Evolutionary conservation across 2,329 filamentous ascomycete species (phyloP).

Genomic region (Colletotrichum sidae): DNA sequence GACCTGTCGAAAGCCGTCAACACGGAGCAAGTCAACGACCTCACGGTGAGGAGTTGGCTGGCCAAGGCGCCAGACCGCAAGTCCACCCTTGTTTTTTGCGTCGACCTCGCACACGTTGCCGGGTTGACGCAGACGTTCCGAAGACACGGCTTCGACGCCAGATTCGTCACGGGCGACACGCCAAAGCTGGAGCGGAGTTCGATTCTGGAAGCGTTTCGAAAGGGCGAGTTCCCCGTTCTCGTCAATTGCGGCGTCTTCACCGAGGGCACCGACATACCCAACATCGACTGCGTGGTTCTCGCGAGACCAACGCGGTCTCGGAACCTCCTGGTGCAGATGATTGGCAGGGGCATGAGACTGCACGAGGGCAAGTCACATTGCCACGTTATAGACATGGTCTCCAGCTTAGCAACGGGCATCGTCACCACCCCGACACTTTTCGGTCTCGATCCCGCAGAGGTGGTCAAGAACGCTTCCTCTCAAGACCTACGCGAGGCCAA

Average conservation of each 20-base stretch:
- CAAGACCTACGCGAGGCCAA: conserved; percentile 70
- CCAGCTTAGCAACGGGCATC: conserved; percentile 84
- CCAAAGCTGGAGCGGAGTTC: conserved; percentile 74
- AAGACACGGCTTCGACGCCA: conserved; percentile 81
- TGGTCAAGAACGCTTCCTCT: conserved; percentile 76
- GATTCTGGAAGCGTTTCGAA: conserved; percentile 80
- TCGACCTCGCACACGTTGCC: conserved; percentile 85
- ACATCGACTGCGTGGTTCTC: conserved; percentile 92
- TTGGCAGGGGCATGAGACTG: conserved; percentile 90
- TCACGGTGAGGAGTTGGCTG: conserved; percentile 89
- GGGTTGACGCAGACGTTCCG: conserved; percentile 83
- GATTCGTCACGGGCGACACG: conserved; percentile 88
- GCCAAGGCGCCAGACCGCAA: conserved; percentile 78
- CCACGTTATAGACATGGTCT: conserved; percentile 96
- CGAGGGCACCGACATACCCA: conserved; percentile 97
- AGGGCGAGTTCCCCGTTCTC: conserved; percentile 83
- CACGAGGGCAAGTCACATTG: conserved; percentile 86
- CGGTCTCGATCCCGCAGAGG: conserved; percentile 84
- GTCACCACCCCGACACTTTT: conserved; percentile 93
- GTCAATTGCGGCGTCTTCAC: conserved; percentile 97
- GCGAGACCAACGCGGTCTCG: conserved; percentile 89
- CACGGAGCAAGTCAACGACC: conserved; percentile 81
- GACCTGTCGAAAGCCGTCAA: conserved; percentile 89
- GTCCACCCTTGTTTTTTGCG: conserved; percentile 94
- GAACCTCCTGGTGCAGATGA: conserved; percentile 98